Percentiles rank a stretch among this genome's conserved stretches.
Conservation (phyloP, 2,329 filamentous ascomycete genomes). For the Microcera coccophila region DNA sequence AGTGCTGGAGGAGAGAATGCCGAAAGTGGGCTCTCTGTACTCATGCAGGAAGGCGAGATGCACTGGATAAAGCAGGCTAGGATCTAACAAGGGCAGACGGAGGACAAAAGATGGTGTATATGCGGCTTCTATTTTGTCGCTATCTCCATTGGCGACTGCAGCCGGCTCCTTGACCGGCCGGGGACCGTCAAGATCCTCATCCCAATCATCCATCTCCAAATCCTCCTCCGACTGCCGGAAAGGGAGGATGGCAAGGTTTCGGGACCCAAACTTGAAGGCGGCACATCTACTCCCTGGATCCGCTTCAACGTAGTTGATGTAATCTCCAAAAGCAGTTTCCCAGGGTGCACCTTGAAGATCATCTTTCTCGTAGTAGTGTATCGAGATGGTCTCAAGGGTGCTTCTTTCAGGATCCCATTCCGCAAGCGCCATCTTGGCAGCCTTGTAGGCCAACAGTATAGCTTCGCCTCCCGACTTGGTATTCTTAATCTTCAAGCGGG, state of each 20-base stretch:
- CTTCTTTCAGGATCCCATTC: slow-evolving; percentile 86
- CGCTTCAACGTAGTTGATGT: slow-evolving; percentile 76
- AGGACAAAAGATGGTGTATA: slow-evolving; percentile 93
- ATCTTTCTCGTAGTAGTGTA: slow-evolving; percentile 97
- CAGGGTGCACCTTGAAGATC: slow-evolving; percentile 80
- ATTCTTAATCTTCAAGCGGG: slow-evolving; percentile 66
- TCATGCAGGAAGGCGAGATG: slow-evolving; percentile 92
- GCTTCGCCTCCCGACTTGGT: slow-evolving; percentile 79
- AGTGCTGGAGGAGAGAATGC: slow-evolving; percentile 77
- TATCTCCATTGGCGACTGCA: slow-evolving; percentile 34
- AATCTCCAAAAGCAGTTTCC: slow-evolving; percentile 70
- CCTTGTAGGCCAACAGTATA: slow-evolving; percentile 77
- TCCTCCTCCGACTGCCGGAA: slow-evolving; percentile 85
- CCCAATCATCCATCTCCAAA: slow-evolving; percentile 87
- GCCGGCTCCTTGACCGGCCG: slow-evolving; percentile 49
- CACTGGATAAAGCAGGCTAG: slow-evolving; percentile 79
- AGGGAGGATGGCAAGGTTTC: slow-evolving; percentile 88
- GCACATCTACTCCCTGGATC: slow-evolving; percentile 93
- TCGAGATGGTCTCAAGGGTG: slow-evolving; percentile 80
- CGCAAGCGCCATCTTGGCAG: slow-evolving; percentile 87
- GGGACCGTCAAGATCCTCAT: slow-evolving; percentile 72
- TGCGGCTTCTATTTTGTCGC: slow-evolving; percentile 53
- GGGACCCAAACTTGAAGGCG: slow-evolving; percentile 83
- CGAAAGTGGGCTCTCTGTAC: slow-evolving; percentile 96
- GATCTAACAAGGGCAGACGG: slow-evolving; percentile 82